Evolutionary conservation across 192 early-diverging fungal genomes (phyloP).

Genomic region (Backusella liffmaniae): DNA sequence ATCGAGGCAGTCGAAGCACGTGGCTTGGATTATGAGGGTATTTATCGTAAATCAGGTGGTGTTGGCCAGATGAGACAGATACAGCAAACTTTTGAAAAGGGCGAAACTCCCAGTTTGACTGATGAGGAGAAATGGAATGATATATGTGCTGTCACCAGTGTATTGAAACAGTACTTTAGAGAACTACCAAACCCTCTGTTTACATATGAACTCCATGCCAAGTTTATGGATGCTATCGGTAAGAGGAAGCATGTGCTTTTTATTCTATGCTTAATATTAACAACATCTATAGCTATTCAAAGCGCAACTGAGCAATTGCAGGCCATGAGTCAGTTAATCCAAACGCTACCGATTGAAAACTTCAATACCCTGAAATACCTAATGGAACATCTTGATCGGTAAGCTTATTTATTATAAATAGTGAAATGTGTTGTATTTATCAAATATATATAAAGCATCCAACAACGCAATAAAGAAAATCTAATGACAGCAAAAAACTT

Average conservation of each 20-base stretch:
- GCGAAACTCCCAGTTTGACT: slow-evolving; percentile 44
- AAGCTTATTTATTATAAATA: neutral
- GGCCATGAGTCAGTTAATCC: slow-evolving; percentile 38
- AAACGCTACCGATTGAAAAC: slow-evolving; percentile 58
- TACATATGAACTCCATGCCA: slow-evolving; percentile 60
- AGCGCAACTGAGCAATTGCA: slow-evolving; percentile 36
- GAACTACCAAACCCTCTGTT: slow-evolving; percentile 72
- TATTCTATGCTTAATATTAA: neutral
- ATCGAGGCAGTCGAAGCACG: slow-evolving; percentile 66
- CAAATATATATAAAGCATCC: slow-evolving; percentile 43
- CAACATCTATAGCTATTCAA: neutral
- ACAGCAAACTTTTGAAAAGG: slow-evolving; percentile 57
- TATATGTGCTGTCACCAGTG: slow-evolving; percentile 70
- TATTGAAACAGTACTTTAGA: slow-evolving; percentile 78
- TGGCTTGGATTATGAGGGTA: slow-evolving; percentile 68
- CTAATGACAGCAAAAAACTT: slow-evolving; percentile 91
- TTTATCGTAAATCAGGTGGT: slow-evolving; percentile 78
- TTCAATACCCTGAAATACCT: slow-evolving; percentile 61
- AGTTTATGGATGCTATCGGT: slow-evolving; percentile 59
- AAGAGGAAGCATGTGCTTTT: neutral
- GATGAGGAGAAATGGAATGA: slow-evolving; percentile 58
- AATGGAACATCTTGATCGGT: slow-evolving; percentile 63
- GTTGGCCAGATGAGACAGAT: slow-evolving; percentile 64
- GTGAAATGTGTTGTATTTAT: neutral
- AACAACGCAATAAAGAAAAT: slow-evolving; percentile 64